Conservation (phyloP, 805 yeast species). For the Teunomyces barrocoloradensis region DNA sequence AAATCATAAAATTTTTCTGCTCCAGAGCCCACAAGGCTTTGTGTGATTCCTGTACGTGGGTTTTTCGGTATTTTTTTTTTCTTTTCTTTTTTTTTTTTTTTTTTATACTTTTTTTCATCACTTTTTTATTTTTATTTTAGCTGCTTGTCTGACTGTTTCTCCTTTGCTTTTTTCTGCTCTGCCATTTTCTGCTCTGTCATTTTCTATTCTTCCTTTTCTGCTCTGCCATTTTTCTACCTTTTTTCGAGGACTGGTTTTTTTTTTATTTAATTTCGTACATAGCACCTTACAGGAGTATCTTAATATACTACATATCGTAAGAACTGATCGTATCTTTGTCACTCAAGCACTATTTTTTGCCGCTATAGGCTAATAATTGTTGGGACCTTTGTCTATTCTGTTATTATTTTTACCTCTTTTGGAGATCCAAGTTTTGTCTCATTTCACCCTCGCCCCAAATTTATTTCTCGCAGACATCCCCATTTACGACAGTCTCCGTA, state of each 20-base stretch:
- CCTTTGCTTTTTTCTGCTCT: not conserved
- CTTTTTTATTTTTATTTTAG: constrained; percentile 13
- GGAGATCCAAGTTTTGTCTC: not conserved
- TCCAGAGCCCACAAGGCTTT: not conserved
- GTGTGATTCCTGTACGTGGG: not conserved
- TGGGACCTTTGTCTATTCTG: not conserved
- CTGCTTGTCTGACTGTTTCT: constrained; percentile 30
- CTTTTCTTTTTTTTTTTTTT: not conserved
- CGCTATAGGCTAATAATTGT: not conserved
- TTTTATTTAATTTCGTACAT: no score
- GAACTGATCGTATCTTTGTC: no score
- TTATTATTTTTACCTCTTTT: not conserved
- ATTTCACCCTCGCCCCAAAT: not conserved
- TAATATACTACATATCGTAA: no score
- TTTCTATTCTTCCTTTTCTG: not conserved
- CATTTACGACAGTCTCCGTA: not conserved
- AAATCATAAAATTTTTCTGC: constrained; percentile 2
- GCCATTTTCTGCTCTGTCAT: not conserved
- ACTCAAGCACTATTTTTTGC: no score
- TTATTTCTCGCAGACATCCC: not conserved
- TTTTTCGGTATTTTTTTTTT: not conserved
- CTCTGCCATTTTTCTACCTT: no score
- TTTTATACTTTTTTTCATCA: not conserved
- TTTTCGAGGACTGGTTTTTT: no score
- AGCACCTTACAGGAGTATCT: no score